A percentile compares a stretch with the other conserved stretches of the same genome.
phyloP scores from a whole-genome alignment of 169 alveolate genomes.

The Amoebophrya sp. region DNA sequence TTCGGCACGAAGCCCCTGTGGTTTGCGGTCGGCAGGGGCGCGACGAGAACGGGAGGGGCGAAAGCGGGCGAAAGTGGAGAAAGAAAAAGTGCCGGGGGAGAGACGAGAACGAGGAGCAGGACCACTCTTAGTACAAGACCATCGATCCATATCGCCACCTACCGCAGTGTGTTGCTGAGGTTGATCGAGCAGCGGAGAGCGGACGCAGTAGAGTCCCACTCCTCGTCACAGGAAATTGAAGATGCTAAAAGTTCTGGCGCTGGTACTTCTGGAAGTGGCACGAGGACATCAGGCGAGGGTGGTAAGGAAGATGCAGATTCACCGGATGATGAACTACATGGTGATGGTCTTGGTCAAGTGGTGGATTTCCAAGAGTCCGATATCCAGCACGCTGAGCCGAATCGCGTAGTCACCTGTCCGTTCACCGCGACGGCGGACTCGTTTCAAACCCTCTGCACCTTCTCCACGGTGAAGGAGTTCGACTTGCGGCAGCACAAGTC shows the following conservation, averaged over 20 bases:
- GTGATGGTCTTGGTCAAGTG: no score
- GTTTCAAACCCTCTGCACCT: not conserved
- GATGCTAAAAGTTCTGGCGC: no score
- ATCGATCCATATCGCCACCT: conserved; percentile 26
- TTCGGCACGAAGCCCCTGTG: conserved; percentile 32
- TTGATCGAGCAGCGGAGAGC: not conserved
- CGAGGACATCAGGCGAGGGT: no score
- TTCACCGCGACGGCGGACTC: not conserved
- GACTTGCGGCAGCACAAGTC: conserved; percentile 23
- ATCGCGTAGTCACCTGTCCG: not conserved
- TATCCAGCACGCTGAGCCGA: not conserved
- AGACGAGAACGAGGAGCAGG: no score
- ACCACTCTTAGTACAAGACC: no score
- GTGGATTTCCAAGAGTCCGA: not conserved
- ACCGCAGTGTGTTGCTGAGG: not conserved
- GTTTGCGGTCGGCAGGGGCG: not conserved
- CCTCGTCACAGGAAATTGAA: no score
- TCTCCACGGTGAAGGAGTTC: not conserved
- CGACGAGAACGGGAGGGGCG: not conserved
- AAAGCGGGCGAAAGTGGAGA: no score
- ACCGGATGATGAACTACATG: no score
- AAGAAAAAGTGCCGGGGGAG: no score
- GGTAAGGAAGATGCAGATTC: no score
- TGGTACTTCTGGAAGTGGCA: no score
- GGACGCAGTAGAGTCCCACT: no score